These are phyloP conservation scores for Ascochyta fabae DNA, from an alignment of 2,329 filamentous ascomycete genomes.

Conservation along the genomic window DNA sequence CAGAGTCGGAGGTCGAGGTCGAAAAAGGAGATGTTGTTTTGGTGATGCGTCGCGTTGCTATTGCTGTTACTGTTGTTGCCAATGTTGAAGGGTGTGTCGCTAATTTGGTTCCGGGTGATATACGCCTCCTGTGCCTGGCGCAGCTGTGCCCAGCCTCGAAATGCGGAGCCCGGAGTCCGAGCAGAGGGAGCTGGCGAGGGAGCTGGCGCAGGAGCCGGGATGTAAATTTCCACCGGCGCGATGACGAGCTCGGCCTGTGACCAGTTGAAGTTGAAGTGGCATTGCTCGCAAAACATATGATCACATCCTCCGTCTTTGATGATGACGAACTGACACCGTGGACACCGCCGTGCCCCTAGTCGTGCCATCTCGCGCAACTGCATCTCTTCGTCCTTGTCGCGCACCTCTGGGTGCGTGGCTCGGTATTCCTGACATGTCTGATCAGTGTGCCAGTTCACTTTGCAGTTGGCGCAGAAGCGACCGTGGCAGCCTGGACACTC, in stretches of 20 bases:
- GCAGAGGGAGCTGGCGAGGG: too few species aligned
- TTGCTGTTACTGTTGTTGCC: background rate
- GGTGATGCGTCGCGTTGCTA: background rate
- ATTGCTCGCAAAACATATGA: slow-evolving; percentile 1
- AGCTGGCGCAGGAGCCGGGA: background rate
- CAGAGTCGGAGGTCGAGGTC: background rate
- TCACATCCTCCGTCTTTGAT: slow-evolving; percentile 2
- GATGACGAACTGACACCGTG: slow-evolving; percentile 7
- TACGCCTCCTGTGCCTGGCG: background rate
- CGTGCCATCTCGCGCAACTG: background rate
- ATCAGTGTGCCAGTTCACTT: background rate
- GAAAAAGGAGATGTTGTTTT: background rate
- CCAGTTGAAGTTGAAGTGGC: background rate
- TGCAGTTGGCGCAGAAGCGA: slow-evolving; percentile 1
- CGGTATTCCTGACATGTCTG: slow-evolving; percentile 5
- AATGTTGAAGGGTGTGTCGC: background rate
- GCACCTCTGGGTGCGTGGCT: background rate
- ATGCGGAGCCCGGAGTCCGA: background rate
- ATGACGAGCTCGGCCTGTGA: background rate
- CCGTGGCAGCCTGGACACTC: background rate
- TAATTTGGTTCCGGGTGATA: background rate
- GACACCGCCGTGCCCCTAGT: slow-evolving; percentile 5
- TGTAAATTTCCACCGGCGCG: background rate
- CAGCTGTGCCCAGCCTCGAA: background rate
- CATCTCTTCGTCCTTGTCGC: background rate